phyloP scores from a whole-genome alignment of 352 stramenopile species.

The Lagenidium giganteum region DNA sequence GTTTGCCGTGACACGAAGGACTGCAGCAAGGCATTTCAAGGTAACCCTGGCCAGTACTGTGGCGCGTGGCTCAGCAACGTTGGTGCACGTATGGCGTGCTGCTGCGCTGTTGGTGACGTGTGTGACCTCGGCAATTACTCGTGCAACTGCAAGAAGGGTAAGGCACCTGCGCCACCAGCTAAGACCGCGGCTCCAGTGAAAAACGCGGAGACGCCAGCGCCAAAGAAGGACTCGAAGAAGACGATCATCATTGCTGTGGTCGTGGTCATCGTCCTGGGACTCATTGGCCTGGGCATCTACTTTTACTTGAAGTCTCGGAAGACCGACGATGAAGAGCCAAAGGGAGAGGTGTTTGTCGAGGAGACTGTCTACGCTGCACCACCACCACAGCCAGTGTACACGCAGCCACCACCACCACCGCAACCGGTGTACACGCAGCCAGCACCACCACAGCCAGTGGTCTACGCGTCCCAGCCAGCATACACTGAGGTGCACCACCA shows the following conservation, averaged over 20 bases:
- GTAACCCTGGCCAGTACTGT: slow-evolving; percentile 37
- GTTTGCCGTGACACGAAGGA: slow-evolving; percentile 41
- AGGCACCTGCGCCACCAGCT: background rate
- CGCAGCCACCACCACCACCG: slow-evolving; percentile 2
- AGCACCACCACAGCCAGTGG: slow-evolving; percentile 26
- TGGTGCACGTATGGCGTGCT: slow-evolving; percentile 36
- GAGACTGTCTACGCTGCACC: no score
- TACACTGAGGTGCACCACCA: slow-evolving; percentile 8
- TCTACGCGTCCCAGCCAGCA: background rate
- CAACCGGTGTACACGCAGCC: slow-evolving; percentile 27
- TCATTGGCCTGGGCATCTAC: slow-evolving; percentile 28
- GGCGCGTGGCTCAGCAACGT: slow-evolving; percentile 37
- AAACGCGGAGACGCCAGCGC: no score
- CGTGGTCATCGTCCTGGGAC: slow-evolving; percentile 12
- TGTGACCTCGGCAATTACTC: slow-evolving; percentile 39
- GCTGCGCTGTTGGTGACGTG: slow-evolving; percentile 32
- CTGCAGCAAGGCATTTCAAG: slow-evolving; percentile 48
- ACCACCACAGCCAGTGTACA: no score
- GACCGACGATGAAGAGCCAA: slow-evolving; percentile 33
- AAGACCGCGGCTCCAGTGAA: slow-evolving; percentile 1
- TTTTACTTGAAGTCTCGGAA: slow-evolving; percentile 28
- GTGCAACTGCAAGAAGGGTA: slow-evolving; percentile 33
- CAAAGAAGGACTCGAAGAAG: no score
- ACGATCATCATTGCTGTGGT: slow-evolving; percentile 25
- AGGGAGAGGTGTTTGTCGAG: slow-evolving; percentile 15